Base-by-base conservation (phyloP, 2,329 filamentous ascomycete genomes). In the Corinectria fuckeliana region DNA sequence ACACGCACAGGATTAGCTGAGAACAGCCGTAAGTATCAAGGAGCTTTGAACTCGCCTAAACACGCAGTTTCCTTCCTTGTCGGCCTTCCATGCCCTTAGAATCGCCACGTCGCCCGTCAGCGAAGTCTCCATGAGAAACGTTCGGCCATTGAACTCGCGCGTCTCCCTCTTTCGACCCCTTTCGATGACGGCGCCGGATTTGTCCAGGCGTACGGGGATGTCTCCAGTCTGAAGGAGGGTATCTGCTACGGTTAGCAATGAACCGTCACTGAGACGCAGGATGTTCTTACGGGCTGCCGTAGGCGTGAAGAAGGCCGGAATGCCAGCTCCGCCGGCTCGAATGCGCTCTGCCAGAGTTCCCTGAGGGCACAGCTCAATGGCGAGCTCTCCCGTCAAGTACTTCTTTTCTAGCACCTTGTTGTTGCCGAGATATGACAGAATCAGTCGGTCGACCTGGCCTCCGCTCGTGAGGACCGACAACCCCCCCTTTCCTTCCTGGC, bases 241-340 rank as follows among this genome's bases (percentile, higher is more conserved):
- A 56, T 87, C 87, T 77, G 5, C 0, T 0, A 2, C 10, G 60
- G 66, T 71, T 47, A 68, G 63, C 23, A 28, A 23, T 44, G 51
- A 3, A 9, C 13, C n/a, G 1, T 2, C 8, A 11, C 16, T 20
- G 18, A 18, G 3, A 8, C 0, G 21, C 2, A 1, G 10, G 5
- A n/a, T 6, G 1, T 4, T 81, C 82, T 70, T 79, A 86, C 85
- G 82, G 34, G 85, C 86, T 56, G 87, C 91, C 0, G 91, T 92
- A 0, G 91, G 88, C 0, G 91, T 93, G 71, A 88, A 95, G 72
- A 95, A 93, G 0, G 91, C 91, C 1, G 91, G 90, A 50, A 93
- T 92, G 8, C 91, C 91, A 21, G 89, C 88, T 4, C 90, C 91
- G 1, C 86, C 91, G 6, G 89, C 89, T 39, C 90, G 81, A 68